Conservation (phyloP, 2,329 filamentous ascomycete species). For the Colletotrichum caudatum region DNA sequence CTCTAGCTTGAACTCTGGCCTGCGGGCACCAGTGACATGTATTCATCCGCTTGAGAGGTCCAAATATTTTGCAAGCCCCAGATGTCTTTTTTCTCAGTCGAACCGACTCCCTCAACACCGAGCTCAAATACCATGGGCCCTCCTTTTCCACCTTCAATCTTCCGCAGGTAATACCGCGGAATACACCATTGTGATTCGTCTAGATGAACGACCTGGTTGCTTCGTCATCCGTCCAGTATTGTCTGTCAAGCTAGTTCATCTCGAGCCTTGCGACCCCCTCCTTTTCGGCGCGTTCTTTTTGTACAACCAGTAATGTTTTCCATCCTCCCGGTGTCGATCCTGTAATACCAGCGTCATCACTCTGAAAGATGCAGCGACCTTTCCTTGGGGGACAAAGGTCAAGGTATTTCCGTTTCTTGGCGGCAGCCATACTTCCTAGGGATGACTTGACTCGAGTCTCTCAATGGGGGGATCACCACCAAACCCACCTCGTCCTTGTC, state of each 20-base stretch:
- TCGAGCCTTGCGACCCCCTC: slow-evolving; percentile 23
- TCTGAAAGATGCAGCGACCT: background rate
- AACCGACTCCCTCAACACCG: background rate
- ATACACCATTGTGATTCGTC: slow-evolving; percentile 8
- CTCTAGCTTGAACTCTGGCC: background rate
- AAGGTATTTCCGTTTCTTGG: background rate
- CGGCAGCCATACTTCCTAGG: background rate
- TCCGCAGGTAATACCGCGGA: background rate
- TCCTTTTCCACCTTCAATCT: slow-evolving; percentile 5
- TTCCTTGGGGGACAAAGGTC: background rate
- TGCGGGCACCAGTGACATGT: background rate
- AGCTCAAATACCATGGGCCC: slow-evolving; percentile 15
- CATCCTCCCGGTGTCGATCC: background rate
- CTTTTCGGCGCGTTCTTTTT: background rate
- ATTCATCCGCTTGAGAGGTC: slow-evolving; percentile 9
- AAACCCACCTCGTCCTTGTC: slow-evolving; percentile 17
- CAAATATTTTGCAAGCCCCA: slow-evolving; percentile 16
- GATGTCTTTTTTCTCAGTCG: slow-evolving; percentile 5
- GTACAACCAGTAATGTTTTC: slow-evolving; percentile 13
- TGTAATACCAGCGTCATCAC: slow-evolving; percentile 33
- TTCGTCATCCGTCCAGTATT: slow-evolving; percentile 26
- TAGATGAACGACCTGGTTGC: slow-evolving; percentile 19
- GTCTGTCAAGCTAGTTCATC: slow-evolving; percentile 6
- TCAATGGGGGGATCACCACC: slow-evolving; percentile 3
- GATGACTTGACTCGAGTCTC: background rate